Base-by-base conservation (phyloP, 108 stramenopile genomes). In the Licmophora abbreviata region DNA sequence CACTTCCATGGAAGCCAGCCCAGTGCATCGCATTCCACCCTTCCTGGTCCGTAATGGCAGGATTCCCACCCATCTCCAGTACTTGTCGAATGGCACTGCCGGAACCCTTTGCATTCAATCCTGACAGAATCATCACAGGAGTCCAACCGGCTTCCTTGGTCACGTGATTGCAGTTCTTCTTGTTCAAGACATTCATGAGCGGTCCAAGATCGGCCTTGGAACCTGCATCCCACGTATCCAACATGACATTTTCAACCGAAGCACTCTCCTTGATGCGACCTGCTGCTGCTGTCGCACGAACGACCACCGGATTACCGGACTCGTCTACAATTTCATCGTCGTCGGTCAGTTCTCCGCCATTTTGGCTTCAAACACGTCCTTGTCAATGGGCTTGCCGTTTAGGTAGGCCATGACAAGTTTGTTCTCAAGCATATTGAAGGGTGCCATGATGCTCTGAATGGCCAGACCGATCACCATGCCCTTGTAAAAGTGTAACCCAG, bases 191-290 rank as follows among this genome's bases (percentile, higher is more conserved):
- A 2, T 46, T 62, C 70, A 88, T 69, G 23, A 92, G 71, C 11
- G 70, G 57, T 7, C 35, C 46, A 24, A 92, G 50, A 56, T 92
- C 79, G 4, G 91, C 91, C 20, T 79, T 72, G 25, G 54, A 69
- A 18, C 85, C 91, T 40, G 71, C 69, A 72, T 92, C 91, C 91
- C 91, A 92, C 8, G 86, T 88, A 62, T 92, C 91, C 53, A 92
- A 64, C 22, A 92, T 25, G 8, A 84, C 14, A 27, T 85, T 82
- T 40, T 92, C 91, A 53, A 92, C 74, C 20, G 68, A 40, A 33
- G 66, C 41, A 35, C 61, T 40, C 0, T 27, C 27, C 11, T 29
- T 60, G 10, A 23, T 11, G 4, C 32, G 11, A 23, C 20, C 21
- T 22, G 52, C 35, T 32, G 41, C 29, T 41, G 44, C 36, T 29